phyloP scores from a whole-genome alignment of 805 yeast species.

The Saturnispora besseyi region DNA sequence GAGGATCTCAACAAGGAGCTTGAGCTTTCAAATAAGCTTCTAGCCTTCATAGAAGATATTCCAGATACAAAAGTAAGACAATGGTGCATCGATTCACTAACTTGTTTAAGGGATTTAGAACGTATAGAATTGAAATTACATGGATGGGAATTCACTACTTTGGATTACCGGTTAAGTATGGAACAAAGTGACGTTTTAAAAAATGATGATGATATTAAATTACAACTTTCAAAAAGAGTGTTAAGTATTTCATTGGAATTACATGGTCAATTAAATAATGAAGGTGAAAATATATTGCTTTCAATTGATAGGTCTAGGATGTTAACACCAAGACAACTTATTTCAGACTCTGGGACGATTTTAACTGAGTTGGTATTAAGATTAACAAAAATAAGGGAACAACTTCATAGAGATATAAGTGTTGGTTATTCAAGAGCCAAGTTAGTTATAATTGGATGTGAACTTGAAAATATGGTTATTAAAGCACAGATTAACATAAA shows the following conservation, averaged over 20 bases:
- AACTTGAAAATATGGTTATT: constrained; percentile 33
- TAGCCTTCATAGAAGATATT: constrained; percentile 36
- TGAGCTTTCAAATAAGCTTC: constrained; percentile 33
- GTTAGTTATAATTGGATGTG: constrained; percentile 55
- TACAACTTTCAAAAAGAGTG: constrained; percentile 46
- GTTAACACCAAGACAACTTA: constrained; percentile 37
- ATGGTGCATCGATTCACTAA: constrained; percentile 39
- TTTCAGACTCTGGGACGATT: constrained; percentile 45
- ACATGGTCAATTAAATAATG: constrained; percentile 33
- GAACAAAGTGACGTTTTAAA: constrained; percentile 4
- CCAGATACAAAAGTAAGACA: constrained; percentile 37
- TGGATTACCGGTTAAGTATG: constrained; percentile 31
- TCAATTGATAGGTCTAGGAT: constrained; percentile 34
- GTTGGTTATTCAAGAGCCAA: constrained; percentile 58
- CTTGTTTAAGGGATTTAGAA: constrained; percentile 42
- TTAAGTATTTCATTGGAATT: constrained; percentile 30
- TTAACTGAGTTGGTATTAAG: constrained; percentile 37
- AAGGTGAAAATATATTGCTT: constrained; percentile 25
- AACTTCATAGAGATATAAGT: constrained; percentile 43
- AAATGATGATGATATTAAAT: constrained; percentile 31
- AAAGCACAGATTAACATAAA: not conserved
- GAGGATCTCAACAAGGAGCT: constrained; percentile 36
- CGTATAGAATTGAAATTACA: constrained; percentile 37
- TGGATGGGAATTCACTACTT: constrained; percentile 48
- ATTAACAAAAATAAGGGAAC: constrained; percentile 41